Evolutionary conservation across 352 stramenopile genomes (phyloP), one percentile per base, ranked within the genome.

Genomic region (Phytophthora meadii): DNA sequence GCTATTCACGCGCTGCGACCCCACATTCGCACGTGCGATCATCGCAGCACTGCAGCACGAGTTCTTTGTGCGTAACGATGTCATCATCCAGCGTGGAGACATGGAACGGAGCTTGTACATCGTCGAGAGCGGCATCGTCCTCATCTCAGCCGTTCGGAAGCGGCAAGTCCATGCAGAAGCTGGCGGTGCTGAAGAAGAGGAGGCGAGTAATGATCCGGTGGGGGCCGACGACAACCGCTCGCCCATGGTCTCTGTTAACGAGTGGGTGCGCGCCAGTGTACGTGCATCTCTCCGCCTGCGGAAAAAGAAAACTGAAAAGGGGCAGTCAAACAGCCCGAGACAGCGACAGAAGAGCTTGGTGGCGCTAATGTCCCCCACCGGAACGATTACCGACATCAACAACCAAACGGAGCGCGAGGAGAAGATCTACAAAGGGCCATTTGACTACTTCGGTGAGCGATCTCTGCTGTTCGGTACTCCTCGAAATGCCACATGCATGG

Each of bases 381-480:
- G 60, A 15, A 59, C 54, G 14, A 41, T 67, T 24, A 34, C 61
- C 34, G 70, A 76, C 57, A 79, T 79, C 54, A 79, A 76, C 61
- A 34, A 59, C 30, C 37, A 49, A 25, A 76, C 58, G 36, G 67
- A 82, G 60, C 59, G 72, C n/a, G 74, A 79, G 52, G 68, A 84
- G 58, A 87, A 86, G 68, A 84, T 89, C 55, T 77, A 92, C 55
- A 91, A 91, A 53, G 82, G 81, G 2, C 77, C 81, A 42, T 90
- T 87, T 61, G 84, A 93, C 63, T 90, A 85, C 65, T 91, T 93
- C 52, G 84, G 84, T 37, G 84, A 93, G 69, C 78, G 77, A 40
- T 92, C 81, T 37, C 67, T 93, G 53, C 72, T 93, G 9, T 89
- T 90, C 42, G 84, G 81, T 24, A 92, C 79, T 12, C 82, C 84